A percentile compares a stretch with the other conserved stretches of the same genome.
Conservation (phyloP, 208 protist species). For the Leishmania gerbilli region DNA sequence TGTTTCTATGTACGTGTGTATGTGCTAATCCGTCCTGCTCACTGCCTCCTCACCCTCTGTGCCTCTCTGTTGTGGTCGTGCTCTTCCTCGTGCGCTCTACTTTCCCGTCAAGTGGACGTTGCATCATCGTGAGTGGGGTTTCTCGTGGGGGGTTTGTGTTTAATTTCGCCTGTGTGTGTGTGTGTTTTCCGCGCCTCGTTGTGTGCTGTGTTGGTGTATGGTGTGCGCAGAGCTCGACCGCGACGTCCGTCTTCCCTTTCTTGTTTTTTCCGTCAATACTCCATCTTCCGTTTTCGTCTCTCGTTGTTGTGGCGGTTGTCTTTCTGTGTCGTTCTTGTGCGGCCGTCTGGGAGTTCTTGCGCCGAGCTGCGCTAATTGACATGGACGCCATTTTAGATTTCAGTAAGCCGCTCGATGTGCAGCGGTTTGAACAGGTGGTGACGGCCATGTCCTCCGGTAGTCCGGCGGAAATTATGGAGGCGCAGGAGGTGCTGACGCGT, state of each 20-base stretch:
- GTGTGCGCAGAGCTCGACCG: not conserved
- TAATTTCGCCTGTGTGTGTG: not conserved
- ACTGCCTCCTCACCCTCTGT: no score
- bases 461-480: conserved; percentile 65
- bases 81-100: not conserved
- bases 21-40: not conserved
- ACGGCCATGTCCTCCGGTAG: conserved; percentile 51
- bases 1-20: not conserved
- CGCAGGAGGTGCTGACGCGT: conserved; percentile 83
- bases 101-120: not conserved
- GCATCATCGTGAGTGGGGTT: not conserved
- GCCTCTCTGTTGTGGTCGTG: not conserved
- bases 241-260: not conserved
- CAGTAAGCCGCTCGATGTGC: conserved; percentile 70
- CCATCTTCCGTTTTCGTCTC: not conserved
- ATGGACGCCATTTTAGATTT: conserved; percentile 82
- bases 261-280: not conserved
- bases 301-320: not conserved
- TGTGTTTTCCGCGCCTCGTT: not conserved
- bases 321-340: not conserved
- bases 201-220: not conserved
- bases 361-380: not conserved
- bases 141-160: not conserved
- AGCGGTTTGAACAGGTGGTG: conserved; percentile 71
- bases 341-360: not conserved